These are phyloP conservation scores for Eucalyptus cloeziana DNA, from an alignment of 345 rosid genomes.

Conservation along the genomic window DNA sequence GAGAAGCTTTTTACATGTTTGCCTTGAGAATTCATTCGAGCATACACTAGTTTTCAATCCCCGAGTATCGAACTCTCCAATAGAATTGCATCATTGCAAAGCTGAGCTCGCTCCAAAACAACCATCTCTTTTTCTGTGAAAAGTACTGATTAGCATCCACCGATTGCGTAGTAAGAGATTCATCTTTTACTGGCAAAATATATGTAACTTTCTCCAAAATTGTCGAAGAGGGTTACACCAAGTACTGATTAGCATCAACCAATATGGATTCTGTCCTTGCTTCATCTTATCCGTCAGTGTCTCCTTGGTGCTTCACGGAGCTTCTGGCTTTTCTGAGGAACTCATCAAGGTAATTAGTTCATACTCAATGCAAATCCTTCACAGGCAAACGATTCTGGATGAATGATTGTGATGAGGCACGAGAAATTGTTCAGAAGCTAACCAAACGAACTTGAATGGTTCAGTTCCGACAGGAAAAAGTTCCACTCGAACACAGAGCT, in stretches of 20 bases:
- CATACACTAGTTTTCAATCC: background rate
- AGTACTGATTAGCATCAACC: background rate
- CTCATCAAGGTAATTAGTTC: slow-evolving; percentile 47
- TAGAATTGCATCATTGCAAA: background rate
- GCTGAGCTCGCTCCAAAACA: background rate
- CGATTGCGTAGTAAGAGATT: background rate
- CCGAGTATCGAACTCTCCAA: background rate
- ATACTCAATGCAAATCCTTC: background rate
- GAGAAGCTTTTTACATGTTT: background rate
- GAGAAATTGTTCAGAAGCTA: background rate
- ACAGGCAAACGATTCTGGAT: background rate
- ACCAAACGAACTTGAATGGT: background rate
- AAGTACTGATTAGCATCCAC: background rate
- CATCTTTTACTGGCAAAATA: background rate
- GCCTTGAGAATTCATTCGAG: background rate
- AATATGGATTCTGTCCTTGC: background rate
- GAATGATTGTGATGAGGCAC: background rate
- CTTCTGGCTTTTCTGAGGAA: slow-evolving; percentile 69
- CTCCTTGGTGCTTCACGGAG: slow-evolving; percentile 82
- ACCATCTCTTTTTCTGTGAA: background rate
- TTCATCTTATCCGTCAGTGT: slow-evolving; percentile 2
- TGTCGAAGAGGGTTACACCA: background rate
- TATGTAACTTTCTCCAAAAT: background rate
- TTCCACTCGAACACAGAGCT: slow-evolving; percentile 86
- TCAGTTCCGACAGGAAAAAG: slow-evolving; percentile 35